phyloP scores from a whole-genome alignment of 2,329 filamentous ascomycete genomes.

The Aspergillus neoniger region DNA sequence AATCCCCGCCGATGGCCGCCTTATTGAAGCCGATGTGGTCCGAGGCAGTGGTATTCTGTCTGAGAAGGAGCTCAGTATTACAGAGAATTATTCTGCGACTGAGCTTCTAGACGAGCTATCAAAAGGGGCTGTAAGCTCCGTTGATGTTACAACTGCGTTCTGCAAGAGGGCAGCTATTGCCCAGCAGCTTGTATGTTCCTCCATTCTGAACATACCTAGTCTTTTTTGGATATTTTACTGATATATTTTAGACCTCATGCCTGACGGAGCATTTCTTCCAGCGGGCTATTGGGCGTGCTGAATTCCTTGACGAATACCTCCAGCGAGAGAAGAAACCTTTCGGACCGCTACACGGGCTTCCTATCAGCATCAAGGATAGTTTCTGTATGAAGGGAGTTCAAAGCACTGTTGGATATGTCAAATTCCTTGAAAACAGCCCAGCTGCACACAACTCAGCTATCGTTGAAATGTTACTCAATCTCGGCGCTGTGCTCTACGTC shows the following conservation, averaged over 20 bases:
- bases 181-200: conserved; percentile 31
- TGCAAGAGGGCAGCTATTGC: conserved; percentile 38
- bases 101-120: conserved; percentile 31
- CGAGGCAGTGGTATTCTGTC: conserved; percentile 46
- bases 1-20: conserved; percentile 7
- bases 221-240: not conserved
- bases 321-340: conserved; percentile 44
- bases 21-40: conserved; percentile 17
- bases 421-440: conserved; percentile 61
- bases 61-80: conserved; percentile 52
- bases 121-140: conserved; percentile 30
- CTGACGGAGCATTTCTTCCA: conserved; percentile 58
- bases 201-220: not conserved
- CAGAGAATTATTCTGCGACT: conserved; percentile 42
- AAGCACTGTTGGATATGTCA: conserved; percentile 59
- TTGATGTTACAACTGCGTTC: conserved; percentile 53
- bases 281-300: conserved; percentile 51
- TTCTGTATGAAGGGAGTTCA: conserved; percentile 54
- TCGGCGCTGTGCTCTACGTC: conserved; percentile 66
- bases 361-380: conserved; percentile 56
- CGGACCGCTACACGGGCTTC: conserved; percentile 65
- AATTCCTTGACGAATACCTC: conserved; percentile 50
- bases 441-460: conserved; percentile 54
- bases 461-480: conserved; percentile 57
- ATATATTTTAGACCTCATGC: conserved; percentile 38